Base-by-base conservation (phyloP, 1,284 basidiomycete genomes). In the Puccinia hordei region DNA sequence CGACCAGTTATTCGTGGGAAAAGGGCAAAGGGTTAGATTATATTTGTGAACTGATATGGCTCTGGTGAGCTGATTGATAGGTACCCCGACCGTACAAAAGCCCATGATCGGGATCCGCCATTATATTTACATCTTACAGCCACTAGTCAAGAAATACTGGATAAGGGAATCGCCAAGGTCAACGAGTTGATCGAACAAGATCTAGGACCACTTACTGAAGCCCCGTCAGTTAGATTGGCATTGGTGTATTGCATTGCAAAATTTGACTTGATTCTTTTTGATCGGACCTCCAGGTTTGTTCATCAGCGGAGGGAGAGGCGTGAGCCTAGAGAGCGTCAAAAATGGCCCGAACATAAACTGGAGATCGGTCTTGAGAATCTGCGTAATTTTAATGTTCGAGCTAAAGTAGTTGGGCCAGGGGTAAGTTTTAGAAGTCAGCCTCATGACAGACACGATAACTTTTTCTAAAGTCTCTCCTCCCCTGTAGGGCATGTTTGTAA, bases 291-390 rank as follows among this genome's bases (percentile, higher is more conserved):
- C 55, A 73, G 75, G 17, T 66, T 66, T 51, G 55, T 53, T 49
- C 59, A 77, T 63, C 68, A 53, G 24, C 61, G 57, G n/a, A 59
- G 63, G 57, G 72, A 73, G 41, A 57, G 77, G 35, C 38, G 59
- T 5, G 82, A 81, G 27, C 83, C 83, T 13, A 66, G 82, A 2
- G 84, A 85, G 81, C 84, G 86, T 90, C 89, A 93, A 81, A 96
- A 95, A 90, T 97, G 95, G 95, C 94, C 94, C 3, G 95, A 97
- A 85, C 94, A 94, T 87, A 96, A 95, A 86, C 87, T 97, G 15
- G 90, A 90, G 2, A 93, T 99, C 80, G 91, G 91, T 13, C 86
- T 99, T 73, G 95, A 98, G 41, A 91, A 91, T 72, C 90, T 98
- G 83, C 89, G 95, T 69, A 98, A 98, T 87, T 99, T 99, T 87